Evolutionary conservation across 164 flowering plant species (phyloP), one percentile per base, ranked within the genome.

Genomic region (Vitis labrusca): DNA sequence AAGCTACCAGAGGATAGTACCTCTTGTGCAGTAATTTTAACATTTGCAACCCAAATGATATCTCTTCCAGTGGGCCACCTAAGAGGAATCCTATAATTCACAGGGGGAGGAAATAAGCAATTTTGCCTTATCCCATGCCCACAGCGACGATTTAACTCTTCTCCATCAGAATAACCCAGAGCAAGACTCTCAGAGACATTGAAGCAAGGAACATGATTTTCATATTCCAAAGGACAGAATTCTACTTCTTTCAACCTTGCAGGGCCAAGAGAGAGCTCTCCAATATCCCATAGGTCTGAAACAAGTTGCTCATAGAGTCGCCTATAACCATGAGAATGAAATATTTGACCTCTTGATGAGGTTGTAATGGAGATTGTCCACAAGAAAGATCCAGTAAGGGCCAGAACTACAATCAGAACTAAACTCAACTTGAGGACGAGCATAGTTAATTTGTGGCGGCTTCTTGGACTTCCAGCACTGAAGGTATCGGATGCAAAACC

Each of bases 11-110:
- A 96, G 50, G 97, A 87, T 71, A 94, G 92, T 51, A 96, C 97
- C 76, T 96, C 93, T 67, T 96, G 88, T 14, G 96, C 96, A 61
- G 95, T 89, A 74, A 96, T 92, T 76, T 92, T 88, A 57, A 92
- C 97, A 88, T 96, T 93, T 10, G 83, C 83, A 67, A 83, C 74
- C 99, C 99, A 93, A 50, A 96, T 93, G 32, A 96, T 86, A 80
- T 96, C 99, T 81, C 78, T 82, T 47, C 99, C 99, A 13, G 92
- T 85, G 54, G 99, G 97, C 99, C 98, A 96, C 71, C 96, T 84
- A 12, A 93, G 90, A 63, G 99, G 99, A 75, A 91, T 80, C 72
- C 69, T 89, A 66, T 96, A 96, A 64, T 93, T 92, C 51, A 65
- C 83, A 9, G 98, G 99, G 8, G 97, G 85, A 50, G 78, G 88